These are phyloP conservation scores for Leishmania lainsoni DNA, from an alignment of 208 protist species.

Conservation along the genomic window DNA sequence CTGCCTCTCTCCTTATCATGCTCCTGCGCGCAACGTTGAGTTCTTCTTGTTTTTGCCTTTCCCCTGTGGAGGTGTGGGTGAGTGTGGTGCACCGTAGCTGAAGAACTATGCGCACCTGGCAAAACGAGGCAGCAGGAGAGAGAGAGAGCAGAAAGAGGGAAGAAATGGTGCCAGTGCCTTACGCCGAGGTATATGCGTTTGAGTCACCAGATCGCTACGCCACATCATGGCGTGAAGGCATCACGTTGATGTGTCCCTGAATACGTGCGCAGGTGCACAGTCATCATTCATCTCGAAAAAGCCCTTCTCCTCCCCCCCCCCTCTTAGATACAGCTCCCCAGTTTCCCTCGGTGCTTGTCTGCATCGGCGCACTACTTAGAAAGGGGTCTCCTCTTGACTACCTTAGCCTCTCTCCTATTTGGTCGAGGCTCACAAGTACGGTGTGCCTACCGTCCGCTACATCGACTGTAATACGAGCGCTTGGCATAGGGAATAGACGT, in stretches of 20 bases:
- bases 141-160: constrained; percentile 11
- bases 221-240: background rate
- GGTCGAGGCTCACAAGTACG: background rate
- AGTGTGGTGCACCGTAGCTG: background rate
- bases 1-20: background rate
- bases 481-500: background rate
- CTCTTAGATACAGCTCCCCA: background rate
- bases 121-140: background rate
- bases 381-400: background rate
- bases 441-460: background rate
- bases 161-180: background rate
- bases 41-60: background rate
- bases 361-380: background rate
- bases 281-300: background rate
- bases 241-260: background rate
- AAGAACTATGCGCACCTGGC: background rate
- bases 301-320: background rate
- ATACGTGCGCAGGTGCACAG: background rate
- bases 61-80: background rate
- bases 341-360: background rate
- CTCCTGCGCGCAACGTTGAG: background rate
- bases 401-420: background rate
- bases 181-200: background rate
- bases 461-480: background rate
- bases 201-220: background rate